Conservation (phyloP, 495 filamentous ascomycete species). For the Penicillium silybi region DNA sequence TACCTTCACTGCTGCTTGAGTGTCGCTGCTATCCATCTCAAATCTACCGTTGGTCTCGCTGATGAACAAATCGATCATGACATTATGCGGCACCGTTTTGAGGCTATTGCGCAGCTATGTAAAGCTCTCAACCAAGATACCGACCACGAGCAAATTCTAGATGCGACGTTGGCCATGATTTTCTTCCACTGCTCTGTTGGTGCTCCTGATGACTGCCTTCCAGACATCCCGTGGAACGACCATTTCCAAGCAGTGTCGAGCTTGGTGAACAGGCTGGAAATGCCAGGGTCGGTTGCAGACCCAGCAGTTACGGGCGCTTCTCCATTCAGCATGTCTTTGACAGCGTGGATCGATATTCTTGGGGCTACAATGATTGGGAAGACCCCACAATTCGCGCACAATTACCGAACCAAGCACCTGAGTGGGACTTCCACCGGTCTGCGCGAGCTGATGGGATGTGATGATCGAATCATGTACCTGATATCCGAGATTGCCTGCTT, state of each 20-base stretch:
- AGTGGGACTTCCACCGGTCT: constrained; percentile 68
- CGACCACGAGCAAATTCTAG: constrained; percentile 82
- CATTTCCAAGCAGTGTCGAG: constrained; percentile 90
- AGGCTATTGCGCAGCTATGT: constrained; percentile 82
- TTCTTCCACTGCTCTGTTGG: constrained; percentile 97
- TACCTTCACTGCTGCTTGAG: constrained; percentile 96
- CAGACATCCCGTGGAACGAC: constrained; percentile 94
- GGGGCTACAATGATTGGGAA: constrained; percentile 88
- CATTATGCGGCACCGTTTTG: constrained; percentile 89
- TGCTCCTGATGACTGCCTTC: constrained; percentile 75
- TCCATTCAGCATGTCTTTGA: constrained; percentile 92
- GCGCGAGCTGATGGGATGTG: constrained; percentile 94
- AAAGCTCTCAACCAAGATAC: constrained; percentile 75
- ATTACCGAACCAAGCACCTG: constrained; percentile 87
- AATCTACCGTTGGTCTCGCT: constrained; percentile 63
- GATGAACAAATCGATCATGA: constrained; percentile 83
- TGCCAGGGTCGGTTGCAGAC: constrained; percentile 56
- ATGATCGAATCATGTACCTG: constrained; percentile 95
- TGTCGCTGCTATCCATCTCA: constrained; percentile 91
- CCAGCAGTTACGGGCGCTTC: constrained; percentile 48
- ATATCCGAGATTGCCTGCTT: constrained; percentile 97
- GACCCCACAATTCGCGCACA: constrained; percentile 82
- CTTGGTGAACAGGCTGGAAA: constrained; percentile 79
- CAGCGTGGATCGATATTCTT: constrained; percentile 95
- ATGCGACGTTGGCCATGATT: constrained; percentile 93